These are phyloP conservation scores for Coniochaeta pulveracea DNA, from an alignment of 2,329 filamentous ascomycete genomes.

Conservation along the genomic window DNA sequence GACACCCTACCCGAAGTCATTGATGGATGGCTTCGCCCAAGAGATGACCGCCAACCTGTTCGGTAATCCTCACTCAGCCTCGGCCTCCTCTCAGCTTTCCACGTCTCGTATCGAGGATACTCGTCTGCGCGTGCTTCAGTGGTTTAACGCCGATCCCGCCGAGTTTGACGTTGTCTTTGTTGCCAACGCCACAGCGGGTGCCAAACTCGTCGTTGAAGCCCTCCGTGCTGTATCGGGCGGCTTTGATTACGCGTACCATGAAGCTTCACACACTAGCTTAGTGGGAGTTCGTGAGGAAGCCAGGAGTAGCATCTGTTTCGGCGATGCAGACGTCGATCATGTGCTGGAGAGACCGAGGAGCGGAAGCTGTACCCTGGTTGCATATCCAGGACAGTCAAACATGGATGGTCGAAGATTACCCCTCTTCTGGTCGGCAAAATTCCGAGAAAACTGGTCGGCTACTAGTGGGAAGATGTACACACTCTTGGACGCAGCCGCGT, in stretches of 20 bases:
- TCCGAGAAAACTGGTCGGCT: constrained; percentile 13
- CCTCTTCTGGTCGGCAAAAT: constrained; percentile 20
- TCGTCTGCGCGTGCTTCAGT: constrained; percentile 56
- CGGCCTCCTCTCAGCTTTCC: constrained; percentile 66
- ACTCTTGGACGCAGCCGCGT: constrained; percentile 73
- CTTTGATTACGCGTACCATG: constrained; percentile 75
- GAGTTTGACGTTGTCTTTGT: constrained; percentile 86
- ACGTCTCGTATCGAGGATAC: constrained; percentile 66
- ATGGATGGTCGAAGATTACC: constrained; percentile 75
- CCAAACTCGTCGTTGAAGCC: constrained; percentile 76
- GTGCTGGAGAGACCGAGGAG: constrained; percentile 9
- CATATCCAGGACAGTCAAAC: constrained; percentile 86
- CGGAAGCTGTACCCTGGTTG: constrained; percentile 41
- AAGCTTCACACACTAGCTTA: constrained; percentile 76
- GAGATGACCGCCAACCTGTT: constrained; percentile 72
- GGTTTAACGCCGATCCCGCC: constrained; percentile 72
- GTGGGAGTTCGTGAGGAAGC: constrained; percentile 72
- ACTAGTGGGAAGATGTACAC: constrained; percentile 39
- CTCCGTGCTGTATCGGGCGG: constrained; percentile 58
- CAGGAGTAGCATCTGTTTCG: constrained; percentile 51
- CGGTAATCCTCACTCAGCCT: constrained; percentile 87
- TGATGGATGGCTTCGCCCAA: constrained; percentile 68
- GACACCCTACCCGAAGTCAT: constrained; percentile 68
- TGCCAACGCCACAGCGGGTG: constrained; percentile 80
- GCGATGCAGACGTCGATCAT: constrained; percentile 47